phyloP scores from a whole-genome alignment of 139 green algal species.

The Chlorella ohadii region DNA sequence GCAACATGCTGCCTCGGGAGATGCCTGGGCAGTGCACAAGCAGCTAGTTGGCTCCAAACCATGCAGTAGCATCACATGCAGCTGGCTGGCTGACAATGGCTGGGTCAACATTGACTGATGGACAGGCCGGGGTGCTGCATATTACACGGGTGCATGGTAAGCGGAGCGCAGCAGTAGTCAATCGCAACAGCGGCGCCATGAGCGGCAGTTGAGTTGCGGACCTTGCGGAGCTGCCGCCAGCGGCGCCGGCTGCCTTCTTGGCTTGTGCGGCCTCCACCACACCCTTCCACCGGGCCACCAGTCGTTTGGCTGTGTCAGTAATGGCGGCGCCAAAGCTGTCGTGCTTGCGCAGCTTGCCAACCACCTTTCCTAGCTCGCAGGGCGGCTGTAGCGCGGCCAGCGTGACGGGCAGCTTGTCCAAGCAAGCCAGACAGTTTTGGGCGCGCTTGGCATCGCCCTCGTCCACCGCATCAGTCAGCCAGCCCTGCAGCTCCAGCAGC shows the following conservation, averaged over 20 bases:
- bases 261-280: conserved; percentile 27
- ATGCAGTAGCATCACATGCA: too few relatives aligned
- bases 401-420: conserved; percentile 46
- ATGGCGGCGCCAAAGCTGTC: conserved; percentile 2
- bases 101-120: background rate
- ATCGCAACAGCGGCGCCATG: background rate
- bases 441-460: conserved; percentile 26
- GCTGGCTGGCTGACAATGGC: too few relatives aligned
- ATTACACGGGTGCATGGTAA: conserved; percentile 8
- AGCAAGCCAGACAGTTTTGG: conserved; percentile 2
- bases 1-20: too few relatives aligned
- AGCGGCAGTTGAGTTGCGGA: background rate
- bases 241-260: background rate
- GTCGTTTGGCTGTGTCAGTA: conserved; percentile 16
- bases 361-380: conserved; percentile 44
- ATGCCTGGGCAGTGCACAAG: too few relatives aligned
- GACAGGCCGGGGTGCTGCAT: background rate
- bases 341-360: conserved; percentile 42
- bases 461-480: conserved; percentile 33
- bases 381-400: conserved; percentile 32
- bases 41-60: too few relatives aligned
- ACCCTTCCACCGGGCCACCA: conserved; percentile 47
- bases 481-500: conserved; percentile 36
- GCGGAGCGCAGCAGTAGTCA: background rate
- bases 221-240: background rate